These are phyloP conservation scores for Schizothecium vesticola DNA, from an alignment of 495 filamentous ascomycete species.

Conservation along the genomic window DNA sequence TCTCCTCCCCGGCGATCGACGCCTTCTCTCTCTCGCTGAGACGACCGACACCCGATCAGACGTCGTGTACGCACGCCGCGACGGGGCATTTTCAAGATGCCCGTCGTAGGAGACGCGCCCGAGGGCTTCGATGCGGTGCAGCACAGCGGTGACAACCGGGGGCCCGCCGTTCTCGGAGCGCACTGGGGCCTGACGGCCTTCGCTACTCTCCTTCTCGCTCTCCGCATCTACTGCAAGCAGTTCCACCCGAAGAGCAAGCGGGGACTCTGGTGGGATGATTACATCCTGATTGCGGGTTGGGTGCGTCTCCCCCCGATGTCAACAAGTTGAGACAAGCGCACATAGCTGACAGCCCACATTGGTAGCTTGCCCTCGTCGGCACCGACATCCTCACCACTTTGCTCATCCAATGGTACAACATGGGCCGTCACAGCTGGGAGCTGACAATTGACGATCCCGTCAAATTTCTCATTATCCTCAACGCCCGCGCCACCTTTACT, in stretches of 20 bases:
- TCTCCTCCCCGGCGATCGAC: not conserved
- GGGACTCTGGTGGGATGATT: constrained; percentile 11
- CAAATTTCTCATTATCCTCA: constrained; percentile 1
- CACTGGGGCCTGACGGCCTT: not conserved
- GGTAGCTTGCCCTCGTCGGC: not conserved
- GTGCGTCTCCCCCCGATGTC: not conserved
- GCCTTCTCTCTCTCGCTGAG: not conserved
- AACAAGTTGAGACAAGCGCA: not conserved
- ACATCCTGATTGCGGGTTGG: constrained; percentile 6
- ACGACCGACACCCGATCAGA: not conserved
- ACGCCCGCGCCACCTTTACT: not conserved
- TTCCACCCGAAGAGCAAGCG: not conserved
- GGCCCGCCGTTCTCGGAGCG: not conserved
- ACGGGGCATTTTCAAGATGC: not conserved
- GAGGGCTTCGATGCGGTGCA: not conserved
- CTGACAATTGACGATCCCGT: not conserved
- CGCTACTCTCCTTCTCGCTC: not conserved
- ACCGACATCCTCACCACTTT: not conserved
- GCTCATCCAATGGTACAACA: constrained; percentile 1
- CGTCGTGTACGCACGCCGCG: not conserved
- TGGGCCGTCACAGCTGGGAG: not conserved
- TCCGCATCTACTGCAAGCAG: constrained; percentile 6
- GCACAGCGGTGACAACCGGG: not conserved
- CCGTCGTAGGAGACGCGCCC: not conserved
- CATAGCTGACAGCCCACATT: not conserved